A percentile compares a stretch with the other conserved stretches of the same genome.
Conservation (phyloP, 2,329 filamentous ascomycete genomes). For the Thermothelomyces thermophilus region DNA sequence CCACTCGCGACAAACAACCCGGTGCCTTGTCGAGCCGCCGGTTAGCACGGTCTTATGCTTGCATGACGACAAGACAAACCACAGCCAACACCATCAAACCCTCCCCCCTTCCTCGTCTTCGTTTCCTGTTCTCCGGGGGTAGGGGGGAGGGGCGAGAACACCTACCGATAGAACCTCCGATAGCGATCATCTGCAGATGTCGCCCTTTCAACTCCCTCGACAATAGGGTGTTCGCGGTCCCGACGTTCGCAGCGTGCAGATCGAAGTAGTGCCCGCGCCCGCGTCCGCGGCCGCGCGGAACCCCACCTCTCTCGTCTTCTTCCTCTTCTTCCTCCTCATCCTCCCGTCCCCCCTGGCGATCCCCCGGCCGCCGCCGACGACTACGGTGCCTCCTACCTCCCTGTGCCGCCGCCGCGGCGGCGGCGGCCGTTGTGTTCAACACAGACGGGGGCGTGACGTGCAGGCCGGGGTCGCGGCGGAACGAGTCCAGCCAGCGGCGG, state of each 20-base stretch:
- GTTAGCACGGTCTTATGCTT: background rate
- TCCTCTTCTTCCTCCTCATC: background rate
- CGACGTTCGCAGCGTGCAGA: conserved; percentile 53
- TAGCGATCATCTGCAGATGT: conserved; percentile 96
- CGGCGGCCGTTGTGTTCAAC: no score
- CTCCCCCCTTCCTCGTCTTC: no score
- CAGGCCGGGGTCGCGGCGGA: conserved; percentile 53
- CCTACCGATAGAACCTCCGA: conserved; percentile 79
- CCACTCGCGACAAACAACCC: conserved; percentile 85
- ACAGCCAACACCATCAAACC: no score
- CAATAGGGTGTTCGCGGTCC: conserved; percentile 70
- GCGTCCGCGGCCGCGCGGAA: background rate
- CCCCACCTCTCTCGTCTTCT: background rate
- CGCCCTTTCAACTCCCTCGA: conserved; percentile 72
- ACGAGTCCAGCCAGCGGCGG: conserved; percentile 50
- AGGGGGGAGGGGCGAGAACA: background rate
- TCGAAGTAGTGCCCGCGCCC: conserved; percentile 45
- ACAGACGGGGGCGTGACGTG: conserved; percentile 43
- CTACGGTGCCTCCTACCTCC: background rate
- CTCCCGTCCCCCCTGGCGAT: background rate
- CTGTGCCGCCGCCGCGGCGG: conserved; percentile 7
- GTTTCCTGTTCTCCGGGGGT: background rate
- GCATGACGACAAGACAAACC: no score
- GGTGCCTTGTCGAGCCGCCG: conserved; percentile 46
- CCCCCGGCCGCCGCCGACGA: background rate